phyloP scores from a whole-genome alignment of 2,329 filamentous ascomycete genomes.

The Thermoascus crustaceus region DNA sequence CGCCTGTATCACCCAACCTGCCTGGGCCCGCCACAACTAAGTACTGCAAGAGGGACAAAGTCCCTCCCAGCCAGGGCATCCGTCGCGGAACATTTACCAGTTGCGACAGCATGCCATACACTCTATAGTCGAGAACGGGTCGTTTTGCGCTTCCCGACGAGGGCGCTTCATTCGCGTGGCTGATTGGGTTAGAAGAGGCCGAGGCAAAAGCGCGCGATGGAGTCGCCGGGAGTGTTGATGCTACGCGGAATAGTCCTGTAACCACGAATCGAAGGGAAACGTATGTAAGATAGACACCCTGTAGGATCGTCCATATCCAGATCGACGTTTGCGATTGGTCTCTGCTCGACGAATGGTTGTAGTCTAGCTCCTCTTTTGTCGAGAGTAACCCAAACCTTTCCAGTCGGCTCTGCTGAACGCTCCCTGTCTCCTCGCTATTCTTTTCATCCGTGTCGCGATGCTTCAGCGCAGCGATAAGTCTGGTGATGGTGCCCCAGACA shows the following conservation, averaged over 20 bases:
- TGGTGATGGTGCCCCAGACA: slow-evolving; percentile 75
- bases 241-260: slow-evolving; percentile 57
- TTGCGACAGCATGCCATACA: slow-evolving; percentile 66
- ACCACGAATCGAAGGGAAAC: slow-evolving; percentile 59
- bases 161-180: slow-evolving; percentile 20
- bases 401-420: slow-evolving; percentile 36
- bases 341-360: slow-evolving; percentile 17
- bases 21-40: slow-evolving; percentile 66
- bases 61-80: slow-evolving; percentile 85
- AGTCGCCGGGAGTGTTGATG: slow-evolving; percentile 51
- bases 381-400: slow-evolving; percentile 51
- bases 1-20: slow-evolving; percentile 63
- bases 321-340: slow-evolving; percentile 28
- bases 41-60: slow-evolving; percentile 68
- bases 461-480: slow-evolving; percentile 49
- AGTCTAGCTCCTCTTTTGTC: slow-evolving; percentile 20
- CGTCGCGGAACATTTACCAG: slow-evolving; percentile 65
- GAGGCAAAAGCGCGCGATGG: slow-evolving; percentile 18
- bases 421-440: slow-evolving; percentile 22
- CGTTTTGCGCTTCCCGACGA: slow-evolving; percentile 33
- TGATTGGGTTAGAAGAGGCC: slow-evolving; percentile 16
- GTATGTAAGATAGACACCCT: slow-evolving; percentile 45
- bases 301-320: slow-evolving; percentile 46
- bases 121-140: slow-evolving; percentile 66
- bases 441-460: slow-evolving; percentile 9